These are phyloP conservation scores for Xylaria sp. DNA, from an alignment of 2,329 filamentous ascomycete species.

Conservation along the genomic window DNA sequence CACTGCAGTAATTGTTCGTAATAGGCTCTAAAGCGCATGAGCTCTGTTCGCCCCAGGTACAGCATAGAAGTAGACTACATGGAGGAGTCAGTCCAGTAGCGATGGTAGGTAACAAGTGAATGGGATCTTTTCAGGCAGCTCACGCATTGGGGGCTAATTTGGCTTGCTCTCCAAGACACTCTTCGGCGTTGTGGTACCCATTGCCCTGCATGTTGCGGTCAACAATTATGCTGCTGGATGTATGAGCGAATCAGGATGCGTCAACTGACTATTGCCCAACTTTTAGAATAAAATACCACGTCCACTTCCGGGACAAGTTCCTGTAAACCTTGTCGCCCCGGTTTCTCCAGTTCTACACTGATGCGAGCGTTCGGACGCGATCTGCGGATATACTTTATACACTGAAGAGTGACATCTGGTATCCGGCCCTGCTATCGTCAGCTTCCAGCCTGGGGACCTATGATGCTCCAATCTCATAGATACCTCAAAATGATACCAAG, in stretches of 20 bases:
- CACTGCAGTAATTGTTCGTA: neutral
- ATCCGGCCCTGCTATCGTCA: neutral
- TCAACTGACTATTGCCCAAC: neutral
- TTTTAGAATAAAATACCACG: neutral
- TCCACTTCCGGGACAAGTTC: neutral
- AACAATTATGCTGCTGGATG: neutral
- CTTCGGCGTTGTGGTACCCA: neutral
- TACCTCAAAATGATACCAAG: constrained; percentile 4
- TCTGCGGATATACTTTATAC: neutral
- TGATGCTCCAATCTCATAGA: neutral
- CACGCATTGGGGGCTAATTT: neutral
- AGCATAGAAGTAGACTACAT: neutral
- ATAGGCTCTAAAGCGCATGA: neutral
- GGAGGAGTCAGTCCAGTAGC: neutral
- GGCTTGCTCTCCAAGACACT: neutral
- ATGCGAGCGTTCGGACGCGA: too few relatives aligned
- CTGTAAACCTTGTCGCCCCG: neutral
- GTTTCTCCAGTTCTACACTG: neutral
- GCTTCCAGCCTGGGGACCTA: neutral
- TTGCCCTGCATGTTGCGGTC: neutral
- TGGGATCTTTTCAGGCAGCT: neutral
- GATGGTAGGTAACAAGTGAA: neutral
- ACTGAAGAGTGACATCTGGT: neutral
- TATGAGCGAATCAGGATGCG: neutral
- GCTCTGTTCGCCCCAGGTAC: neutral